These are phyloP conservation scores for Ananas comosus DNA, from an alignment of 176 grass and related monocot genomes.

Conservation along the genomic window DNA sequence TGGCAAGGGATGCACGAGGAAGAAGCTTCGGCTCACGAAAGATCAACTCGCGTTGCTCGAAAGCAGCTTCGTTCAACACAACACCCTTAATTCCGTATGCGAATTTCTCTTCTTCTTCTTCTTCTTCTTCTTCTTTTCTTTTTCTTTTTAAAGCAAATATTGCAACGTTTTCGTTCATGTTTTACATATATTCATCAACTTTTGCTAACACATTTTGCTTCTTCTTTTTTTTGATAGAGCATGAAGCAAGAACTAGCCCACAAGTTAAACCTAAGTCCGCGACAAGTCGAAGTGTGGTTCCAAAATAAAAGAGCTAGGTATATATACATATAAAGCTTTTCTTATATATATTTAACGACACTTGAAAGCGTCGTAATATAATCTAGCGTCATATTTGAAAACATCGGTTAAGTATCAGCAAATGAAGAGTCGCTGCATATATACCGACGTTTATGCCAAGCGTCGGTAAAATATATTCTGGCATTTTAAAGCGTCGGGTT, in stretches of 20 bases:
- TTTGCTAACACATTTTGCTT: neutral
- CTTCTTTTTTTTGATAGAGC: neutral
- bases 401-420: too few relatives aligned
- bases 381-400: too few relatives aligned
- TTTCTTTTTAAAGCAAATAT: too few relatives aligned
- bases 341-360: too few relatives aligned
- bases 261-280: slow-evolving; percentile 17
- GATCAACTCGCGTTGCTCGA: slow-evolving; percentile 27
- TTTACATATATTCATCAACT: neutral
- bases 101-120: too few relatives aligned
- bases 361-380: too few relatives aligned
- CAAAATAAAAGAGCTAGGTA: slow-evolving; percentile 46
- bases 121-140: neutral
- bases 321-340: neutral
- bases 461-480: too few relatives aligned
- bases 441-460: too few relatives aligned
- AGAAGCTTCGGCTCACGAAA: slow-evolving; percentile 28
- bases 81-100: slow-evolving; percentile 31
- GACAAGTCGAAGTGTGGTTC: slow-evolving; percentile 47
- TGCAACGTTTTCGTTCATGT: too few relatives aligned
- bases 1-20: neutral
- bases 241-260: slow-evolving; percentile 26
- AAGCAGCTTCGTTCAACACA: slow-evolving; percentile 8
- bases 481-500: too few relatives aligned
- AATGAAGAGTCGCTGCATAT: too few relatives aligned